Conservation (phyloP, 495 filamentous ascomycete species). For the Penicillium taxi region DNA sequence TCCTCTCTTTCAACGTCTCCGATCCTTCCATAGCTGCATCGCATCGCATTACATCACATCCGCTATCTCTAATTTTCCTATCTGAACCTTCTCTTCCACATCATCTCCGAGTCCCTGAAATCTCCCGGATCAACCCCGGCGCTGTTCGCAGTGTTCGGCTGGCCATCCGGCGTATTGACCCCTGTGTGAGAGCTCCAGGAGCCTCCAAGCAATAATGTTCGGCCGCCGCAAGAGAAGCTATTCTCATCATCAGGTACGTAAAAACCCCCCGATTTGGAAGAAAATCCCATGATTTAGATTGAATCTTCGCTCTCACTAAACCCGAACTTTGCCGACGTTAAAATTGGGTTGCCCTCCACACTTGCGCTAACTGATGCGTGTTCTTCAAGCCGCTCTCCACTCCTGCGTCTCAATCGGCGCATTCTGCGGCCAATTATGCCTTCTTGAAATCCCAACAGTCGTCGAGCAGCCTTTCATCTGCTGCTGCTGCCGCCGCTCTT, state of each 20-base stretch:
- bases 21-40: background rate
- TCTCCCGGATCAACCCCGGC: constrained; percentile 19
- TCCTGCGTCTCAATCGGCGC: constrained; percentile 56
- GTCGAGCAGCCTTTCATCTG: constrained; percentile 61
- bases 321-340: background rate
- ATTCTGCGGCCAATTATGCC: constrained; percentile 70
- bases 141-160: constrained; percentile 25
- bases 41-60: constrained; percentile 4
- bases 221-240: constrained; percentile 43
- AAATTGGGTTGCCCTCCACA: background rate
- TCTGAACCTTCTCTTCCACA: constrained; percentile 1
- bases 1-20: background rate
- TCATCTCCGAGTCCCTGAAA: constrained; percentile 10
- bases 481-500: constrained; percentile 78
- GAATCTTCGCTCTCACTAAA: background rate
- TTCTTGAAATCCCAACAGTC: constrained; percentile 62
- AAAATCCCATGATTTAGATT: background rate
- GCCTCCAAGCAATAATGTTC: constrained; percentile 40
- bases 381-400: constrained; percentile 44
- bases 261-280: constrained; percentile 4
- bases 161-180: constrained; percentile 10
- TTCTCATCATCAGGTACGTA: constrained; percentile 47
- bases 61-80: constrained; percentile 3
- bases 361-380: constrained; percentile 2
- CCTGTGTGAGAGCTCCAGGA: background rate